Base-by-base conservation (phyloP, 1,284 basidiomycete genomes). In the Ceratobasidium sp. region DNA sequence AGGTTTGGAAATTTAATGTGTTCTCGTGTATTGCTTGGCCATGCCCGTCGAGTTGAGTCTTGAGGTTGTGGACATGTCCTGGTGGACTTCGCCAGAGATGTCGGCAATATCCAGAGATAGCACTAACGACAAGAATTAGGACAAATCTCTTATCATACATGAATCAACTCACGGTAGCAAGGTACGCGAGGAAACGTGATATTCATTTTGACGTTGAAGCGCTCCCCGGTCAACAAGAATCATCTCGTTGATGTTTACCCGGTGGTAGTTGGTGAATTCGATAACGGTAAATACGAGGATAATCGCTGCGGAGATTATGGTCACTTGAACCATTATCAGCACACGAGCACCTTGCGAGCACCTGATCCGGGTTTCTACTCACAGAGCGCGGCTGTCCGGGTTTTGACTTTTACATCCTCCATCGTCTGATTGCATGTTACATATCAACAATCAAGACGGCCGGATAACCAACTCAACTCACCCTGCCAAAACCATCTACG, bases 401-500 rank as follows among this genome's bases (percentile, higher is more conserved):
- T 98, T 88, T 96, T 96, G 87, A 98, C 94, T 87, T 98, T 98
- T 80, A 98, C 96, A 89, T 98, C 96, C 83, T 98, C 96, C 86
- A 95, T 95, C 50, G 96, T 98, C 97, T 97, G 83, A 35, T n/a
- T 80, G 30, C 20, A 35, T 33, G 20, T 30, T 33, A 33, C 12
- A 60, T 60, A 30, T 60, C 27, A 69, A 64, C 66, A 80, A 74
- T 71, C 80, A 77, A 7, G 10, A 60, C 23, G 10, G 3, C 7
- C 4, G 5, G 23, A 7, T 33, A 33, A 33, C 2, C 16, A 14
- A 33, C 35, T 16, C 12, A 23, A 81, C 87, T 82, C 83, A 96
- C 97, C 92, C 98, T 99, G 80, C 96, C 97, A 88, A 99, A 99
- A 85, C 97, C 97, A 88, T 99, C 97, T 79, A 99, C 89, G 84